Conservation (phyloP, 2,329 filamentous ascomycete genomes). For the Cladophialophora chaetospira region DNA sequence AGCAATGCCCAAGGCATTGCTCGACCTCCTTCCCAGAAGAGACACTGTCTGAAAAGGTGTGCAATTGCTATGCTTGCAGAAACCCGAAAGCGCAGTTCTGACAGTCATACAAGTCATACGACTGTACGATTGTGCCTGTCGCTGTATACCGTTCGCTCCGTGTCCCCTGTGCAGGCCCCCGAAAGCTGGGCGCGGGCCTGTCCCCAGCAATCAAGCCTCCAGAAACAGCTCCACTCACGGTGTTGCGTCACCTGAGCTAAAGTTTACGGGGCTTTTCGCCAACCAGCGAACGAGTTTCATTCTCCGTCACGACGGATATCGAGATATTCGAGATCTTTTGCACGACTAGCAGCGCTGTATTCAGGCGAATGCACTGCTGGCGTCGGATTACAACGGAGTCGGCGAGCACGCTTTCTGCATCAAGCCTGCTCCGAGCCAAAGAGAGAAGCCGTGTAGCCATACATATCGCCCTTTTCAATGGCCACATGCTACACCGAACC, state of each 20-base stretch:
- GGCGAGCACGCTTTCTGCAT: too few relatives aligned
- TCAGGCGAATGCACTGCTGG: too few relatives aligned
- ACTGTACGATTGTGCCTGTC: slow-evolving; percentile 2
- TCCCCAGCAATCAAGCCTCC: background rate
- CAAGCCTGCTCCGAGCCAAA: too few relatives aligned
- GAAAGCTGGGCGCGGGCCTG: too few relatives aligned
- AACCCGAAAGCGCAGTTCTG: slow-evolving; percentile 8
- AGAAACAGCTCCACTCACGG: slow-evolving; percentile 15
- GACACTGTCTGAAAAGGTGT: background rate
- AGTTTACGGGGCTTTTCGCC: background rate
- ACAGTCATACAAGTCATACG: slow-evolving; percentile 8
- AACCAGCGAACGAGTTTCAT: background rate
- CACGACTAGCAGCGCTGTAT: too few relatives aligned
- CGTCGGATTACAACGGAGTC: too few relatives aligned
- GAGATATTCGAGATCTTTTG: too few relatives aligned
- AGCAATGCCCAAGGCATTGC: background rate
- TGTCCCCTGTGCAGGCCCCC: too few relatives aligned
- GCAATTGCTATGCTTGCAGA: slow-evolving; percentile 7
- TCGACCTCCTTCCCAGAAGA: background rate
- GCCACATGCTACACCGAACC: slow-evolving; percentile 17
- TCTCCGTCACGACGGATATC: background rate
- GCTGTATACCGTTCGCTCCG: background rate
- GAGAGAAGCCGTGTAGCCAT: background rate
- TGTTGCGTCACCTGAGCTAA: slow-evolving; percentile 23
- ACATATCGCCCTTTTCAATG: slow-evolving; percentile 5